phyloP scores from a whole-genome alignment of 1,139 yeast genomes.

The Candida sanyaensis region DNA sequence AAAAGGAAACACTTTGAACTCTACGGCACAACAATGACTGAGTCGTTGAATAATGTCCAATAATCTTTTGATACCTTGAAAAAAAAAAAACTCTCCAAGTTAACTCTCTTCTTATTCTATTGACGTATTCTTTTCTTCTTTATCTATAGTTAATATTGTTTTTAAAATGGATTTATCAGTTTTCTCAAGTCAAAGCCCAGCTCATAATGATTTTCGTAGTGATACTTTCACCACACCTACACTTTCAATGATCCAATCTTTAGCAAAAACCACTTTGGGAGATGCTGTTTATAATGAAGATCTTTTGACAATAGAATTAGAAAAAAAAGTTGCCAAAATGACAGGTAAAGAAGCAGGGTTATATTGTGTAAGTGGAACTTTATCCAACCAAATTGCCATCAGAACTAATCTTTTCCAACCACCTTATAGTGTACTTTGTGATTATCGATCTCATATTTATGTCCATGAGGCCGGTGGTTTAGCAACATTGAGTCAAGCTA shows the following conservation, averaged over 20 bases:
- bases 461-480: conserved; percentile 49
- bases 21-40: neutral
- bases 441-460: conserved; percentile 41
- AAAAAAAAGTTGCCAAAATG: conserved; percentile 33
- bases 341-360: conserved; percentile 46
- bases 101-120: no score
- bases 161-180: conserved; percentile 20
- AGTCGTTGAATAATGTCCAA: neutral
- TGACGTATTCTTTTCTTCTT: no score
- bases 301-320: conserved; percentile 33
- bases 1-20: neutral
- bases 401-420: conserved; percentile 45
- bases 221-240: conserved; percentile 52
- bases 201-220: conserved; percentile 44
- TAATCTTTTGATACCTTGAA: neutral
- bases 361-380: conserved; percentile 48
- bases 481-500: conserved; percentile 47
- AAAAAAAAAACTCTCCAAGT: no score
- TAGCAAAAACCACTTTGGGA: conserved; percentile 33
- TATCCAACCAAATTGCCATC: conserved; percentile 46
- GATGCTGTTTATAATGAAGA: conserved; percentile 51
- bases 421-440: conserved; percentile 47
- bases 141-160: neutral
- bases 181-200: conserved; percentile 24
- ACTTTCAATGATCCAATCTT: conserved; percentile 34